phyloP scores from a whole-genome alignment of 371 early-diverging fungal genomes.

The Apophysomyces variabilis region DNA sequence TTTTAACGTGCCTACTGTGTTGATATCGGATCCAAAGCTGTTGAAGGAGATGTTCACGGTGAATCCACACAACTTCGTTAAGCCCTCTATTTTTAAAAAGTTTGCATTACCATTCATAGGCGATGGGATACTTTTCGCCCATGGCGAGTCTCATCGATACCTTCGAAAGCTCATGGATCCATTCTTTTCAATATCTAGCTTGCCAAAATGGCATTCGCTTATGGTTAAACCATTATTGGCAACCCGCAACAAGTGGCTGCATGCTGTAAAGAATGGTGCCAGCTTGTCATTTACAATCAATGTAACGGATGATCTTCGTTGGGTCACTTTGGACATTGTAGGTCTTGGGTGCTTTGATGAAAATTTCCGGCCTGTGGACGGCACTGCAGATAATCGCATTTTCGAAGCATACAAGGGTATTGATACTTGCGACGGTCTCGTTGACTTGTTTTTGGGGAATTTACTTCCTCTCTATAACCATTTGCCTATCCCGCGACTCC shows the following conservation, averaged over 20 bases:
- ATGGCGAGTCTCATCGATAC: slow-evolving; percentile 59
- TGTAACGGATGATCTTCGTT: slow-evolving; percentile 39
- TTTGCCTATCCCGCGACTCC: no score
- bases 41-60: slow-evolving; percentile 56
- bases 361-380: slow-evolving; percentile 35
- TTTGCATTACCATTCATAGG: no score
- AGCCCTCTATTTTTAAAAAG: slow-evolving; percentile 24
- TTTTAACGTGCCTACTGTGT: slow-evolving; percentile 50
- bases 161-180: slow-evolving; percentile 76
- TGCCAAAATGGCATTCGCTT: slow-evolving; percentile 50
- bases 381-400: slow-evolving; percentile 33
- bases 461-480: no score
- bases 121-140: not conserved
- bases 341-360: slow-evolving; percentile 56
- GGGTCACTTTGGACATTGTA: slow-evolving; percentile 51
- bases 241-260: slow-evolving; percentile 42
- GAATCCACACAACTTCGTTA: slow-evolving; percentile 56
- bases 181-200: slow-evolving; percentile 55
- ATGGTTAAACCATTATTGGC: slow-evolving; percentile 39
- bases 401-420: no score
- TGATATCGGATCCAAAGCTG: slow-evolving; percentile 54
- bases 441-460: no score
- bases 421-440: no score
- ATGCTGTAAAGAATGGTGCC: slow-evolving; percentile 5
- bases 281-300: slow-evolving; percentile 20